A percentile compares a stretch with the other conserved stretches of the same genome.
These are phyloP conservation scores for Skeletonema grethae DNA, from an alignment of 108 stramenopile genomes.

Conservation along the genomic window DNA sequence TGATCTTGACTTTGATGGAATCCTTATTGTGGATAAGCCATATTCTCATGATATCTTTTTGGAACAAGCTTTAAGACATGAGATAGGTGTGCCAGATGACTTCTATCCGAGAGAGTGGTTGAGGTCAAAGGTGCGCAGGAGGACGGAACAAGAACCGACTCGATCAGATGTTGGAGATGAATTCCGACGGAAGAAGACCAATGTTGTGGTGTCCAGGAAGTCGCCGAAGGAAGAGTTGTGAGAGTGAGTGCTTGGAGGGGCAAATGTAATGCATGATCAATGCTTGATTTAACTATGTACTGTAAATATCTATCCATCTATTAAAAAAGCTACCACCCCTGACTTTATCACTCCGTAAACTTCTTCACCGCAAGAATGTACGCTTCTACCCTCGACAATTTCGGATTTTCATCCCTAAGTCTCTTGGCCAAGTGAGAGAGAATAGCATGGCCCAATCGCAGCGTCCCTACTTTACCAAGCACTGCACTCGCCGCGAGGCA, in stretches of 20 bases:
- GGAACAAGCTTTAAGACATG: slow-evolving; percentile 39
- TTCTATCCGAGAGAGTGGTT: slow-evolving; percentile 44
- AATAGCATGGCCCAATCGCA: slow-evolving; percentile 36
- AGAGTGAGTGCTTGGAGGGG: background rate
- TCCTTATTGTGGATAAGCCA: slow-evolving; percentile 36
- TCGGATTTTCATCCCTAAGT: slow-evolving; percentile 41
- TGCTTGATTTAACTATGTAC: background rate
- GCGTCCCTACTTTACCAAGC: slow-evolving; percentile 30
- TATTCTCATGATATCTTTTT: slow-evolving; percentile 29
- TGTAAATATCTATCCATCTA: background rate
- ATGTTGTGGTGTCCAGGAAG: slow-evolving; percentile 12
- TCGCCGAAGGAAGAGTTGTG: slow-evolving; percentile 1
- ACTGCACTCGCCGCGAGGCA: slow-evolving; percentile 39
- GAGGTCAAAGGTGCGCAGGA: slow-evolving; percentile 23
- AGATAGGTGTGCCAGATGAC: slow-evolving; percentile 42
- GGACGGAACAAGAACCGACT: slow-evolving; percentile 4
- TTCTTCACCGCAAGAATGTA: slow-evolving; percentile 28
- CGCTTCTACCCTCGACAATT: slow-evolving; percentile 23
- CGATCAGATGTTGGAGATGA: slow-evolving; percentile 13
- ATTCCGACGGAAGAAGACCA: slow-evolving; percentile 25
- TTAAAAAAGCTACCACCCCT: background rate
- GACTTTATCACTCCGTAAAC: slow-evolving; percentile 21
- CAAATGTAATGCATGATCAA: background rate
- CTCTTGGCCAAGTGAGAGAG: slow-evolving; percentile 28
- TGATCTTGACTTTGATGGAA: slow-evolving; percentile 28